phyloP scores from a whole-genome alignment of 768 basidiomycete species.

The Suillus discolor region DNA sequence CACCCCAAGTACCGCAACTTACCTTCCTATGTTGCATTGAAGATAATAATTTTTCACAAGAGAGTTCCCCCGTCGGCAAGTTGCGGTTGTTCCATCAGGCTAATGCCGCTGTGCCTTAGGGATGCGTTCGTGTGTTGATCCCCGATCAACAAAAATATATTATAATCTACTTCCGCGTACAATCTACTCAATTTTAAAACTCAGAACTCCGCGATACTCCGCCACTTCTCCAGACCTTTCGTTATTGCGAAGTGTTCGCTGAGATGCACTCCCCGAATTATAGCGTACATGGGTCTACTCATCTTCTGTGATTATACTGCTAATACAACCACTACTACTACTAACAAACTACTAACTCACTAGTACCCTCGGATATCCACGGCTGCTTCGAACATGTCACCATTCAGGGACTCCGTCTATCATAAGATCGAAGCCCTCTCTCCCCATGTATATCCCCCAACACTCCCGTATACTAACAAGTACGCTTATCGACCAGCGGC shows the following conservation, averaged over 20 bases:
- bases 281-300: too few species aligned
- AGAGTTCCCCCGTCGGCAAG: slow-evolving; percentile 24
- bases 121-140: slow-evolving; percentile 53
- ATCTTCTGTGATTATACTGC: too few species aligned
- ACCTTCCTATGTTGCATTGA: not conserved
- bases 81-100: slow-evolving; percentile 28
- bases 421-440: not conserved
- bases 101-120: slow-evolving; percentile 32
- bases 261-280: slow-evolving; percentile 5
- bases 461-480: too few species aligned
- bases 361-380: slow-evolving; percentile 11
- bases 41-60: slow-evolving; percentile 9
- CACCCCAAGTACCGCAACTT: not conserved
- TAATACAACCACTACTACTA: too few species aligned
- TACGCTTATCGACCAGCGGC: slow-evolving; percentile 3
- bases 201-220: slow-evolving; percentile 32
- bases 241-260: slow-evolving; percentile 21
- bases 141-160: slow-evolving; percentile 54
- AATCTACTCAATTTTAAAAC: slow-evolving; percentile 18
- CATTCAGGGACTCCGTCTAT: slow-evolving; percentile 26
- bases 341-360: too few species aligned
- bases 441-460: too few species aligned
- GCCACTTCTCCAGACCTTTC: slow-evolving; percentile 11
- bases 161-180: slow-evolving; percentile 36
- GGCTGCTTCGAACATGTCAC: slow-evolving; percentile 17